Percentiles rank a stretch among this genome's conserved stretches.
phyloP scores from a whole-genome alignment of 1,139 yeast genomes.

The Sugiyamaella japonica region DNA sequence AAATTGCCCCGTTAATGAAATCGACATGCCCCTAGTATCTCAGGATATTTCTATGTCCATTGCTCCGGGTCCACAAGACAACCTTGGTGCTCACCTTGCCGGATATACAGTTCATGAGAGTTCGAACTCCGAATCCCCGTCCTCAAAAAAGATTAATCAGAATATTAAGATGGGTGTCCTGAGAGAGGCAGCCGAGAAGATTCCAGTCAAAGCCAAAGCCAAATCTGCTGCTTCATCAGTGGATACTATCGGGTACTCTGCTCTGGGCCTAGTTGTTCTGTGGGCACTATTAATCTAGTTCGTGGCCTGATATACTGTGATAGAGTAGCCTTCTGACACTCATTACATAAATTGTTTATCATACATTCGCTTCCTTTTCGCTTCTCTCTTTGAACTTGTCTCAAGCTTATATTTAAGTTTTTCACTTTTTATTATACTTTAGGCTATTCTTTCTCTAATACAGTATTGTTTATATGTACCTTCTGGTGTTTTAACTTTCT shows the following conservation, averaged over 20 bases:
- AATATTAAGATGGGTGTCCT: background rate
- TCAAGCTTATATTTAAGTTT: slow-evolving; percentile 3
- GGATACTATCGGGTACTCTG: slow-evolving; percentile 4
- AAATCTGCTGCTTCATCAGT: slow-evolving; percentile 12
- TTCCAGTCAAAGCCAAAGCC: background rate
- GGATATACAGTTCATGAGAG: background rate
- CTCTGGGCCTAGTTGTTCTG: slow-evolving; percentile 13
- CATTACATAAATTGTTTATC: background rate
- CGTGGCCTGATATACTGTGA: slow-evolving; percentile 1
- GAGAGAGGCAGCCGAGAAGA: slow-evolving; percentile 3
- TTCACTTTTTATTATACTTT: slow-evolving; percentile 3
- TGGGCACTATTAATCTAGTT: slow-evolving; percentile 4
- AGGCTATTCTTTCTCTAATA: slow-evolving; percentile 12
- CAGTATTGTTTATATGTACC: background rate
- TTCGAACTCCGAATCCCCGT: background rate
- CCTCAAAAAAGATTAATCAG: background rate
- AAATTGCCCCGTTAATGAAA: slow-evolving; percentile 6
- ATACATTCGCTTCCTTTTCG: background rate
- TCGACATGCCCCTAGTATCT: slow-evolving; percentile 2
- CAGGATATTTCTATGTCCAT: slow-evolving; percentile 5
- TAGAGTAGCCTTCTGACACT: slow-evolving; percentile 9
- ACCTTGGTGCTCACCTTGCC: slow-evolving; percentile 1
- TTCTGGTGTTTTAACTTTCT: background rate
- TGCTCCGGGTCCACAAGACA: background rate
- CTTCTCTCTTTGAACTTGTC: background rate